Evolutionary conservation across 805 yeast species (phyloP).

Genomic region (Brettanomyces naardenensis): DNA sequence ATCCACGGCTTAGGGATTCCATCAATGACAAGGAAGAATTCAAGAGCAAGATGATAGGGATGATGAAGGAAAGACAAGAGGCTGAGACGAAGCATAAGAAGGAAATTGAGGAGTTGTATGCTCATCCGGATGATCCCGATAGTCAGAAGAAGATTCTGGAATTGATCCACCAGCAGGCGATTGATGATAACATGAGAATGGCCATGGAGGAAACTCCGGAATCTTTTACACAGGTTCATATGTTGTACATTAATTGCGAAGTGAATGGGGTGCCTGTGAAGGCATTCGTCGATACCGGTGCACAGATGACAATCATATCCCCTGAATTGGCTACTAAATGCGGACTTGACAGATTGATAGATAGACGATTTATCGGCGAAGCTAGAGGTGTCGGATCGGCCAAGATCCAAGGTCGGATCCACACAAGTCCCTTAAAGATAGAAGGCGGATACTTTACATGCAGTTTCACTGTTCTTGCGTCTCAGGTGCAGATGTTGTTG

Average conservation of each 20-base stretch:
- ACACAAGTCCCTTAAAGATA: slow-evolving; percentile 78
- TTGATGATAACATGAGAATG: slow-evolving; percentile 69
- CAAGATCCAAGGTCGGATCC: slow-evolving; percentile 74
- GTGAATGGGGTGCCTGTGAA: slow-evolving; percentile 76
- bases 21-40: slow-evolving; percentile 16
- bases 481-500: slow-evolving; percentile 58
- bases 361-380: slow-evolving; percentile 68
- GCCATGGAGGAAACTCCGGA: slow-evolving; percentile 91
- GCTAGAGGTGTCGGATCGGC: slow-evolving; percentile 89
- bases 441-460: slow-evolving; percentile 60
- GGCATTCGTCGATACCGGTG: slow-evolving; percentile 96
- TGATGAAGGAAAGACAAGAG: slow-evolving; percentile 19
- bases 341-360: slow-evolving; percentile 66
- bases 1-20: slow-evolving; percentile 17
- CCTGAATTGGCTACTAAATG: slow-evolving; percentile 68
- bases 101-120: slow-evolving; percentile 46
- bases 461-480: slow-evolving; percentile 64
- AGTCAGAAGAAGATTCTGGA: slow-evolving; percentile 61
- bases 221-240: slow-evolving; percentile 69
- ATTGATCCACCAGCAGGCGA: slow-evolving; percentile 57
- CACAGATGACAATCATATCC: slow-evolving; percentile 81
- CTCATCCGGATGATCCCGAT: slow-evolving; percentile 64
- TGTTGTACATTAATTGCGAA: slow-evolving; percentile 74
- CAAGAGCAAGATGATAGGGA: slow-evolving; percentile 28
- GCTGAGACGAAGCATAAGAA: slow-evolving; percentile 9